Evolutionary conservation across 2,329 filamentous ascomycete genomes (phyloP).

Genomic region (Aureobasidium sp.): DNA sequence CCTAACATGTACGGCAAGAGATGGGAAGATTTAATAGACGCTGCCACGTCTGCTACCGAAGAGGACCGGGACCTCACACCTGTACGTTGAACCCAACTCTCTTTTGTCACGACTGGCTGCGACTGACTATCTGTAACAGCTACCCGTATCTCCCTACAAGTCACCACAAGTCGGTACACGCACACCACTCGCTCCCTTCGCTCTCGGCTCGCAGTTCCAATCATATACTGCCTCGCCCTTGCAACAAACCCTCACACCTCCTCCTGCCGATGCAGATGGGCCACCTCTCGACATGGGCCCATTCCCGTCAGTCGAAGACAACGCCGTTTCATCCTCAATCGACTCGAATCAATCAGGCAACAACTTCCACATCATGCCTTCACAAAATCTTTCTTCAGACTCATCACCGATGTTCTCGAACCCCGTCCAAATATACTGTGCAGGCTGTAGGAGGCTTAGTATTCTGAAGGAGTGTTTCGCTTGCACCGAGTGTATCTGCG

Average conservation of each 20-base stretch:
- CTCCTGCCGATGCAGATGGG: slow-evolving; percentile 40
- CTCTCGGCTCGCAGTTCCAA: slow-evolving; percentile 46
- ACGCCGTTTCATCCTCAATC: slow-evolving; percentile 46
- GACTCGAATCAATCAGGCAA: slow-evolving; percentile 64
- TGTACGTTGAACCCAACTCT: slow-evolving; percentile 48
- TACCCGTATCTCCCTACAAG: slow-evolving; percentile 44
- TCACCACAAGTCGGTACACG: slow-evolving; percentile 47
- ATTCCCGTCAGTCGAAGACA: slow-evolving; percentile 76
- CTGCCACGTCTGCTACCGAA: slow-evolving; percentile 85
- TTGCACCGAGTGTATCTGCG: slow-evolving; percentile 93
- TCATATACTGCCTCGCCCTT: slow-evolving; percentile 84
- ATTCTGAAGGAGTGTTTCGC: slow-evolving; percentile 79
- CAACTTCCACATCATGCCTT: slow-evolving; percentile 52
- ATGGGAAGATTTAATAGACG: slow-evolving; percentile 95
- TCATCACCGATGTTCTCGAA: slow-evolving; percentile 50
- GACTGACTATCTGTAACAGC: slow-evolving; percentile 26
- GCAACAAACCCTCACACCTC: slow-evolving; percentile 84
- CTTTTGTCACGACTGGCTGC: slow-evolving; percentile 16
- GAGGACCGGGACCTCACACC: slow-evolving; percentile 83
- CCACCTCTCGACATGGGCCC: slow-evolving; percentile 49
- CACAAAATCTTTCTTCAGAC: slow-evolving; percentile 45
- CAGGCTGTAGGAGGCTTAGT: slow-evolving; percentile 73
- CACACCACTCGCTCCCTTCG: slow-evolving; percentile 55
- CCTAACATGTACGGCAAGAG: slow-evolving; percentile 74
- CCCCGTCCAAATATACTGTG: slow-evolving; percentile 80